Evolutionary conservation across 306 rosid species (phyloP), one percentile per base, ranked within the genome.

Genomic region (Ormosia emarginata): DNA sequence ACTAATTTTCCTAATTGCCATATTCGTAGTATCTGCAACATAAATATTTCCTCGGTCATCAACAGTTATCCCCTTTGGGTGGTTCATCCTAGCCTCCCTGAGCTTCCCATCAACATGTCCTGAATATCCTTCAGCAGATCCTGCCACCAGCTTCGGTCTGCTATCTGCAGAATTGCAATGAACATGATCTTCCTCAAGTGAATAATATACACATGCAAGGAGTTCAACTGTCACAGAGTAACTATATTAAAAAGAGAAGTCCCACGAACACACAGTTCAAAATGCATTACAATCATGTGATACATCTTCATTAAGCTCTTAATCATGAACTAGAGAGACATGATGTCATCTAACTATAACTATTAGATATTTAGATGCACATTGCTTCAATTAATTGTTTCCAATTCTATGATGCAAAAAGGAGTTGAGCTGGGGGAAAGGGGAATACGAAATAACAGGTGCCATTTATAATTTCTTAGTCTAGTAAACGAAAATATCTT

Each of bases 21-120:
- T 91, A 84, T 94, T 94, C 49, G 85, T 74, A 50, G 97, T 92
- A 83, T 94, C 98, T 41, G 98, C 98, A 68, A 94, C 81, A 80
- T 94, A 94, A 55, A 94, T 91, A 74, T 94, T 94, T 82, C 98
- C 98, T 64, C 90, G 90, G 85, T 94, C 98, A 79, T 94, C 98
- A 77, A 94, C 94, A 40, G 98, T 86, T 39, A 94, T 67, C 65
- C 98, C 98, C 85, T 91, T 94, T 1, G 98, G 98, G 29, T 87
- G 98, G 85, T 91, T 91, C 98, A 94, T 83, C 84, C 91, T 86
- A 15, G 96, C 97, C 72, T 94, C 98, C 85, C 97, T 90, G 13
- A 64, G 86, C 87, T 50, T 94, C 64, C 98, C 98, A 74, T 94
- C 98, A 44, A 92, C 89, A 86, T 94, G 98, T 43, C 98, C 98